These are phyloP conservation scores for Punctularia strigosozonata DNA, from an alignment of 768 basidiomycete species.

Conservation along the genomic window DNA sequence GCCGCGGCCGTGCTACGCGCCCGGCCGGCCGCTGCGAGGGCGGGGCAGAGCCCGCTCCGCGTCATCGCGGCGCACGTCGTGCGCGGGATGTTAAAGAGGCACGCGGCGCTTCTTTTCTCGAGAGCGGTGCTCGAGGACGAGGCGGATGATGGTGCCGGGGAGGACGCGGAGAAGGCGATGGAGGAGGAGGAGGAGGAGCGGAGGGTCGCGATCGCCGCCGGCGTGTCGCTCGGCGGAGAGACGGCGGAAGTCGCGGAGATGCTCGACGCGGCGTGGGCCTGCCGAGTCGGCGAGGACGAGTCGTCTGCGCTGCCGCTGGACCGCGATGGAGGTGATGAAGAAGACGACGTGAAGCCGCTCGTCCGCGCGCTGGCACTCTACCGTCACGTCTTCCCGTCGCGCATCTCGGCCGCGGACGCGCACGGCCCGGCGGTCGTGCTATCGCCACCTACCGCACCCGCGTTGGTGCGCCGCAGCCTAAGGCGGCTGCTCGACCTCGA, in stretches of 20 bases:
- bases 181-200: slow-evolving; percentile 27
- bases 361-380: slow-evolving; percentile 52
- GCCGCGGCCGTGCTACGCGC: slow-evolving; percentile 30
- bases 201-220: slow-evolving; percentile 41
- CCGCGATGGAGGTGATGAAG: slow-evolving; percentile 14
- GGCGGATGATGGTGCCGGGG: slow-evolving; percentile 6
- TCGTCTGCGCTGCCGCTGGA: slow-evolving; percentile 9
- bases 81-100: slow-evolving; percentile 37
- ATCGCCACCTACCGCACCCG: slow-evolving; percentile 51
- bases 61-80: slow-evolving; percentile 39
- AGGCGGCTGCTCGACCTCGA: neutral
- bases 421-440: slow-evolving; percentile 23
- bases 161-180: slow-evolving; percentile 19
- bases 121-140: slow-evolving; percentile 21
- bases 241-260: slow-evolving; percentile 39
- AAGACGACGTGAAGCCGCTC: slow-evolving; percentile 39
- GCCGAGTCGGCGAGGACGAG: slow-evolving; percentile 20
- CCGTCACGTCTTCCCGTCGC: slow-evolving; percentile 42
- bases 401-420: slow-evolving; percentile 4
- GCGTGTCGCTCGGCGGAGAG: slow-evolving; percentile 50
- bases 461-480: slow-evolving; percentile 45
- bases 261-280: slow-evolving; percentile 47
- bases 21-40: slow-evolving; percentile 13
- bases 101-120: slow-evolving; percentile 46
- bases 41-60: slow-evolving; percentile 22